Percentiles rank a stretch among this genome's conserved stretches.
phyloP scores from a whole-genome alignment of 441 rosid species.

The Populus tomentosa region DNA sequence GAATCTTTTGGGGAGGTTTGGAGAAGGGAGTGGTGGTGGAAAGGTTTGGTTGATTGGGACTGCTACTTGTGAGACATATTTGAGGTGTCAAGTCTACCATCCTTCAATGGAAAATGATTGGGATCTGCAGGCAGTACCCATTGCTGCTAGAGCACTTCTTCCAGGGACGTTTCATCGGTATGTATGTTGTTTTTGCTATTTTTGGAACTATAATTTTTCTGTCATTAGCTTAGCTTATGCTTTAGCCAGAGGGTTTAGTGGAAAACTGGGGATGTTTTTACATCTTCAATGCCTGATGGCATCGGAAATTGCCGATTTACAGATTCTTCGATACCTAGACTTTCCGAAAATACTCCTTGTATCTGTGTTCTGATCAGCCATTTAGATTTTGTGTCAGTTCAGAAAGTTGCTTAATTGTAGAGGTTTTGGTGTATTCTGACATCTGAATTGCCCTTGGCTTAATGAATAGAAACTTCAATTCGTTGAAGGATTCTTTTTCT shows the following conservation, averaged over 20 bases:
- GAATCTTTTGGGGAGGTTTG: constrained; percentile 47
- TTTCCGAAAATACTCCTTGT: constrained; percentile 12
- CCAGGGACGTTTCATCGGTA: constrained; percentile 67
- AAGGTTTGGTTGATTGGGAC: constrained; percentile 77
- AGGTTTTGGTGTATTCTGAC: background rate
- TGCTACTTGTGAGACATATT: constrained; percentile 90
- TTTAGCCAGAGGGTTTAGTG: background rate
- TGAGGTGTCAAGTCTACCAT: constrained; percentile 90
- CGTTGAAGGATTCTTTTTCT: background rate
- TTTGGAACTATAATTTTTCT: background rate
- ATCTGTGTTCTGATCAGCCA: constrained; percentile 8
- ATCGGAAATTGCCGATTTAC: constrained; percentile 10
- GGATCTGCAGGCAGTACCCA: constrained; percentile 90
- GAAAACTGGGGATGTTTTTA: constrained; percentile 1
- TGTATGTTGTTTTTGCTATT: constrained; percentile 2
- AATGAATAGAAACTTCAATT: background rate
- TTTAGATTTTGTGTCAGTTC: background rate
- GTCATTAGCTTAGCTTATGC: constrained; percentile 1
- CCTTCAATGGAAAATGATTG: constrained; percentile 88
- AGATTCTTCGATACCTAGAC: constrained; percentile 7
- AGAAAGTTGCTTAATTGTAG: background rate
- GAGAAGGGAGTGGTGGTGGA: constrained; percentile 27
- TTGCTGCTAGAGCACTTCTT: constrained; percentile 57
- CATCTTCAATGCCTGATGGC: background rate
- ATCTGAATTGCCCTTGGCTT: background rate